Evolutionary conservation across 2,329 filamentous ascomycete species (phyloP).

Genomic region (Macrophomina tecta): DNA sequence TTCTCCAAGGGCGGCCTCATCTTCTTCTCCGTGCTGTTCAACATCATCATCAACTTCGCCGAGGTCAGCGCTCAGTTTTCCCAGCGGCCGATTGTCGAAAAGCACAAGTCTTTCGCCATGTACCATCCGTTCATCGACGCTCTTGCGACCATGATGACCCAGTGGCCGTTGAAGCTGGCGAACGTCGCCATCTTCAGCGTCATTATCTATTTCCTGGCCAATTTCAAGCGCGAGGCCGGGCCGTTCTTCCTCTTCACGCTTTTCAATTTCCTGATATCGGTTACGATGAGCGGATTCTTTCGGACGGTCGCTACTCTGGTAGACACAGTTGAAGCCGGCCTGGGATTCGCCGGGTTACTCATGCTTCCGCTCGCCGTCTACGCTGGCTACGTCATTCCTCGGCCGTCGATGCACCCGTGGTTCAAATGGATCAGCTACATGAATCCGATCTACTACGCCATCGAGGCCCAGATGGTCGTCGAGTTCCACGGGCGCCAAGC

Average conservation of each 20-base stretch:
- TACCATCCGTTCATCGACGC: slow-evolving; percentile 91
- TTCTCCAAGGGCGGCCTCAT: slow-evolving; percentile 78
- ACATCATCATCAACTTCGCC: slow-evolving; percentile 79
- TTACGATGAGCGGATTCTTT: slow-evolving; percentile 88
- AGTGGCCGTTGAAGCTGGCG: slow-evolving; percentile 79
- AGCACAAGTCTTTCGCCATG: slow-evolving; percentile 83
- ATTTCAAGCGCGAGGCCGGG: slow-evolving; percentile 74
- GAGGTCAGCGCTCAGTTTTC: slow-evolving; percentile 73
- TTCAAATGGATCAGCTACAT: slow-evolving; percentile 66
- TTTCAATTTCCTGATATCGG: slow-evolving; percentile 72
- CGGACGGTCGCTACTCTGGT: slow-evolving; percentile 77
- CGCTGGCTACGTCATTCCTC: slow-evolving; percentile 70
- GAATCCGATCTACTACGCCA: slow-evolving; percentile 78
- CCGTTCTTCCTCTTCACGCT: slow-evolving; percentile 87
- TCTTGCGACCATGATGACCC: slow-evolving; percentile 81
- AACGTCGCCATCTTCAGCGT: slow-evolving; percentile 80
- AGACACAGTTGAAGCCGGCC: slow-evolving; percentile 65
- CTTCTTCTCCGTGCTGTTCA: slow-evolving; percentile 87
- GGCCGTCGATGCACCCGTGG: slow-evolving; percentile 59
- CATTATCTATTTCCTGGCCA: slow-evolving; percentile 84
- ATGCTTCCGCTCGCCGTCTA: slow-evolving; percentile 71
- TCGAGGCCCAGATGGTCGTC: slow-evolving; percentile 82
- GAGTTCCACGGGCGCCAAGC: slow-evolving; percentile 58
- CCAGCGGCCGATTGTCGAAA: slow-evolving; percentile 90
- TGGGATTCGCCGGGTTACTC: slow-evolving; percentile 62